Evolutionary conservation across 2,329 filamentous ascomycete species (phyloP).

Genomic region (Alternaria novae-zelandiae): DNA sequence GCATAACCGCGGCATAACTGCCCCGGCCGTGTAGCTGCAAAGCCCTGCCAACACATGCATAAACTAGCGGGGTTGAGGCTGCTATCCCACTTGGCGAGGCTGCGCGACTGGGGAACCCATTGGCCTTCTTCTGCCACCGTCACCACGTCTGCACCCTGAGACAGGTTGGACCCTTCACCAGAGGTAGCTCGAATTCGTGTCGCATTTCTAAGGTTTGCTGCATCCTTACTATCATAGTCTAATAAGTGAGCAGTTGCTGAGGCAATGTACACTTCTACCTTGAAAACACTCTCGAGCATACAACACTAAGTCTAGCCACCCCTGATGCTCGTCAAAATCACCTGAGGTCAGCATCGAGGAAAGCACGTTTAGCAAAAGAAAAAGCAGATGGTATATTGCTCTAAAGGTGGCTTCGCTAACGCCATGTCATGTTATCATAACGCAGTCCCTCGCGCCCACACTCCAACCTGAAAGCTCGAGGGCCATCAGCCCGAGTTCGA

Average conservation of each 20-base stretch:
- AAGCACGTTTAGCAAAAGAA: conserved; percentile 1
- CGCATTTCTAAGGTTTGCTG: not conserved
- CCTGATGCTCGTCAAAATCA: not conserved
- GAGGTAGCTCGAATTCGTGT: not conserved
- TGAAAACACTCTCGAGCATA: not conserved
- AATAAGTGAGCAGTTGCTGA: not conserved
- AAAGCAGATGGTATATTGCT: conserved; percentile 32
- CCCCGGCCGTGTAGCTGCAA: conserved; percentile 1
- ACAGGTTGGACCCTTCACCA: not conserved
- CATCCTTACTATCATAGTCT: not conserved
- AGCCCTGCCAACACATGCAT: conserved; percentile 15
- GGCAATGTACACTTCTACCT: not conserved
- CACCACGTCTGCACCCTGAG: not conserved
- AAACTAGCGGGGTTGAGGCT: conserved; percentile 15
- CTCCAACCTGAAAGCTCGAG: not conserved
- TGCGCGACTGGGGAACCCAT: not conserved
- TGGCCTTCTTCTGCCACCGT: not conserved
- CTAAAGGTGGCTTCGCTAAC: conserved; percentile 5
- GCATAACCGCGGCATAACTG: conserved; percentile 3
- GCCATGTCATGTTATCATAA: conserved; percentile 18
- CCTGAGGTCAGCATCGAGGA: not conserved
- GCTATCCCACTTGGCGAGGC: conserved; percentile 1
- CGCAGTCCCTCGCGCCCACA: not conserved
- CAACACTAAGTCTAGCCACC: not conserved
- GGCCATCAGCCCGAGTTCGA: not conserved